Evolutionary conservation across 1,284 basidiomycete genomes (phyloP).

Genomic region (Trichosporon faecale): DNA sequence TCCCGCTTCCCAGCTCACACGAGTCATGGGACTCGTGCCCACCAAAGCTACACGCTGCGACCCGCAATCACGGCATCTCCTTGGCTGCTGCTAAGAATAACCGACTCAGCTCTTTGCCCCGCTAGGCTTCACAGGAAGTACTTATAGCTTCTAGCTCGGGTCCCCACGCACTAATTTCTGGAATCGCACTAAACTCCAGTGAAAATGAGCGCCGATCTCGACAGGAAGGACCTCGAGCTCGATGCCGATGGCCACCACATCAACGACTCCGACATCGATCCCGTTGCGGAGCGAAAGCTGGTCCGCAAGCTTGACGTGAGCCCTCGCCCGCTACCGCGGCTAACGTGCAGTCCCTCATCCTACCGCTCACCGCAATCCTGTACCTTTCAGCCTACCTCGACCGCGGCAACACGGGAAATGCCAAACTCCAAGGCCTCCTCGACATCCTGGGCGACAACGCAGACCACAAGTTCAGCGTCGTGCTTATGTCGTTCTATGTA

Average conservation of each 20-base stretch:
- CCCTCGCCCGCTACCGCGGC: neutral
- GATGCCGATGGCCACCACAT: neutral
- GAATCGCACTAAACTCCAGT: neutral
- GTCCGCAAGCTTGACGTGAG: neutral
- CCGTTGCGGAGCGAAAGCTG: neutral
- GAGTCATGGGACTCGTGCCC: neutral
- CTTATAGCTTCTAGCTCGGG: neutral
- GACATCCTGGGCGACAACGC: slow-evolving; percentile 29
- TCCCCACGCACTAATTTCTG: neutral
- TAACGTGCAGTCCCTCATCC: slow-evolving; percentile 4
- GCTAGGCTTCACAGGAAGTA: neutral
- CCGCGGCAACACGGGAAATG: slow-evolving; percentile 39
- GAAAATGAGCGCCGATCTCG: neutral
- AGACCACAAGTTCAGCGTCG: slow-evolving; percentile 41
- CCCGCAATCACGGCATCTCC: neutral
- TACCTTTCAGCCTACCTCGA: slow-evolving; percentile 19
- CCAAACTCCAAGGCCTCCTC: slow-evolving; percentile 38
- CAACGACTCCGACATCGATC: neutral
- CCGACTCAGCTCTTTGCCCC: neutral
- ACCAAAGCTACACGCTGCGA: neutral
- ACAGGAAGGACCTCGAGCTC: neutral
- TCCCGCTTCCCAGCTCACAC: neutral
- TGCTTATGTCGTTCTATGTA: slow-evolving; percentile 36
- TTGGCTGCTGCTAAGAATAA: neutral
- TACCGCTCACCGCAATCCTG: slow-evolving; percentile 18